Percentiles rank a stretch among this genome's conserved stretches.
phyloP scores from a whole-genome alignment of 805 yeast species.

The Pichia rugopelliculosa region DNA sequence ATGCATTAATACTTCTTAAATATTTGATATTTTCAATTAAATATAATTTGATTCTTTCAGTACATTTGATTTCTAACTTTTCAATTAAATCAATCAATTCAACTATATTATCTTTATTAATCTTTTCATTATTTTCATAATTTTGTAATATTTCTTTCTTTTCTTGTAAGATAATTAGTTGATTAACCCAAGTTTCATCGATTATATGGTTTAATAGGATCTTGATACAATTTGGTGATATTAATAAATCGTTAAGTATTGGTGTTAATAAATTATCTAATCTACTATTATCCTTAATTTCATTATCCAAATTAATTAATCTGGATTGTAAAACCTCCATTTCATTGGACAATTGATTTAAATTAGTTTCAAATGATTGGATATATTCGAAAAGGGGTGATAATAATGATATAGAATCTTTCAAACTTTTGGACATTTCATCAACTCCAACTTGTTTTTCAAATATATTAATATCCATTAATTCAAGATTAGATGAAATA shows the following conservation, averaged over 20 bases:
- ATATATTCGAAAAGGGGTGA: conserved; percentile 49
- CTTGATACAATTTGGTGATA: conserved; percentile 64
- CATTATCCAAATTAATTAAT: conserved; percentile 40
- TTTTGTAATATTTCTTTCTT: conserved; percentile 47
- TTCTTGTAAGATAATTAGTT: conserved; percentile 49
- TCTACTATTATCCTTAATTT: conserved; percentile 40
- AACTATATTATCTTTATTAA: conserved; percentile 15
- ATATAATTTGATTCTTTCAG: conserved; percentile 71
- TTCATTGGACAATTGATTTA: conserved; percentile 49
- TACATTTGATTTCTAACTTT: conserved; percentile 49
- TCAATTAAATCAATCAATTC: conserved; percentile 33
- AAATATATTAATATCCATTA: conserved; percentile 12
- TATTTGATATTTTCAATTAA: conserved; percentile 56
- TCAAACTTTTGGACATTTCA: conserved; percentile 11
- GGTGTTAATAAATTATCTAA: conserved; percentile 57
- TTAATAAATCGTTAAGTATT: conserved; percentile 62
- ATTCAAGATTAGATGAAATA: conserved; percentile 1
- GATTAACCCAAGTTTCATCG: conserved; percentile 57
- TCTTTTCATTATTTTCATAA: conserved; percentile 23
- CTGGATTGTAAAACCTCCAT: conserved; percentile 52
- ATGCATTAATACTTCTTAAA: conserved; percentile 55
- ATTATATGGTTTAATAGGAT: conserved; percentile 54
- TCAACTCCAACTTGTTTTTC: conserved; percentile 5
- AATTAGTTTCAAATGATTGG: conserved; percentile 48
- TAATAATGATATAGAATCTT: conserved; percentile 22